phyloP scores from a whole-genome alignment of 208 protist genomes.

The Novymonas esmeraldas region DNA sequence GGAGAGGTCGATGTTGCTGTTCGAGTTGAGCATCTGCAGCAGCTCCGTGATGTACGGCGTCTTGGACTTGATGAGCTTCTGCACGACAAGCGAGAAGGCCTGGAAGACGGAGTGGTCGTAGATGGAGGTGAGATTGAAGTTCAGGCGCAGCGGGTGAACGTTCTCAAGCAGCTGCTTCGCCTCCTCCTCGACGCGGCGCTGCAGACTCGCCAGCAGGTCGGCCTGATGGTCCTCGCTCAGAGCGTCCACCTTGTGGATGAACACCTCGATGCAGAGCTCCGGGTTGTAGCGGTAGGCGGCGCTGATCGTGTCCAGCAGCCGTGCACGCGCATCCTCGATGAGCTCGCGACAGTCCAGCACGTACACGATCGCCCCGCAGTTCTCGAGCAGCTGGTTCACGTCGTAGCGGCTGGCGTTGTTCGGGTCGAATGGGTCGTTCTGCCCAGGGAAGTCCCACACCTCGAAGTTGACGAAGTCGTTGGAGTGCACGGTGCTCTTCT shows the following conservation, averaged over 20 bases:
- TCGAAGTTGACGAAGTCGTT: constrained; percentile 93
- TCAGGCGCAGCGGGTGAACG: constrained; percentile 57
- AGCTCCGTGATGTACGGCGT: constrained; percentile 83
- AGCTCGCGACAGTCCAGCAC: constrained; percentile 89
- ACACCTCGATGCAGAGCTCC: constrained; percentile 83
- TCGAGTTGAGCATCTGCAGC: constrained; percentile 88
- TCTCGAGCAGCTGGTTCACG: constrained; percentile 71
- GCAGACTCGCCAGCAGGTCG: constrained; percentile 76
- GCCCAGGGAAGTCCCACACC: constrained; percentile 91
- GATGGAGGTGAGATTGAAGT: constrained; percentile 92
- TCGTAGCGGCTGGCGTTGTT: constrained; percentile 64
- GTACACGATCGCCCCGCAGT: constrained; percentile 90
- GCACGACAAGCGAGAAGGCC: constrained; percentile 89
- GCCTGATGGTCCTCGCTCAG: constrained; percentile 87
- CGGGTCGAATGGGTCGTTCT: constrained; percentile 84
- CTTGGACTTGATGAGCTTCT: constrained; percentile 82
- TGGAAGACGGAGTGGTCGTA: constrained; percentile 93
- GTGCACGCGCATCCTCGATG: constrained; percentile 77
- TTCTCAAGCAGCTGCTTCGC: constrained; percentile 79
- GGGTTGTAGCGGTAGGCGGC: constrained; percentile 77
- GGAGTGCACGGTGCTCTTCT: constrained; percentile 74
- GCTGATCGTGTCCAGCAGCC: constrained; percentile 83
- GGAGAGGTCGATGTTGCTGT: constrained; percentile 83
- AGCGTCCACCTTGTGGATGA: constrained; percentile 91
- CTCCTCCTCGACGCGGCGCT: constrained; percentile 82